Base-by-base conservation (phyloP, 352 stramenopile species). In the Pythium guiyangense region DNA sequence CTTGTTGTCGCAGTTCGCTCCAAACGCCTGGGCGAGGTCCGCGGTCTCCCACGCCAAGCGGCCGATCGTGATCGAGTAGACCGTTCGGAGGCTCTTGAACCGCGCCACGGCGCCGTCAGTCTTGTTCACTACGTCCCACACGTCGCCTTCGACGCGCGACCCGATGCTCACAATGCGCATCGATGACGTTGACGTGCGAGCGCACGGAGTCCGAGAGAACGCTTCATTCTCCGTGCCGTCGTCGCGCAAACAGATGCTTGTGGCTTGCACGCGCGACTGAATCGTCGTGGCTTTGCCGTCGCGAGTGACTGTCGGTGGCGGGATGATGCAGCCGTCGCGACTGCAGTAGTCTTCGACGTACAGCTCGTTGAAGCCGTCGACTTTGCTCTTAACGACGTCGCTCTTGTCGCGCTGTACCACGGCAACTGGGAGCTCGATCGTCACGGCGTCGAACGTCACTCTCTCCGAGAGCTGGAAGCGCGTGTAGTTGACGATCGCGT, bases 371-470 rank as follows among this genome's bases (percentile, higher is more conserved):
- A 26, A 47, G 9, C 20, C 20, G 42, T 47, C 42, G 42, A 47
- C 42, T 20, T 22, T 47, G 18, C 9, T 44, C 20, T 29, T 40
- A 15, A 40, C 25, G 17, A 6, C 18, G 26, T 34, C n/a, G 14
- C 39, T 52, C 6, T 17, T 14, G 20, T 47, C 42, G 42, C 42
- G 42, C 42, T 47, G 42, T 4, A 47, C n/a, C 2, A 47, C 15
- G 6, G 42, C 15, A 11, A 52, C 6, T 4, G 54, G 49, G 14
- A 64, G 45, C 40, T 69, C 59, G n/a, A 74, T 31, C 10, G 67
- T 69, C 35, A 74, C 2, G 2, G 60, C 31, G 22, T 74, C 63
- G 20, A 62, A 56, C 14, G 26, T 49, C 12, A 71, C 46, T 14
- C 39, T 56, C 18, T 58, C 49, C 8, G 54, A 57, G 26, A 74